Percentiles rank a stretch among this genome's conserved stretches.
Conservation (phyloP, 805 yeast species). For the Candida morakotiae region DNA sequence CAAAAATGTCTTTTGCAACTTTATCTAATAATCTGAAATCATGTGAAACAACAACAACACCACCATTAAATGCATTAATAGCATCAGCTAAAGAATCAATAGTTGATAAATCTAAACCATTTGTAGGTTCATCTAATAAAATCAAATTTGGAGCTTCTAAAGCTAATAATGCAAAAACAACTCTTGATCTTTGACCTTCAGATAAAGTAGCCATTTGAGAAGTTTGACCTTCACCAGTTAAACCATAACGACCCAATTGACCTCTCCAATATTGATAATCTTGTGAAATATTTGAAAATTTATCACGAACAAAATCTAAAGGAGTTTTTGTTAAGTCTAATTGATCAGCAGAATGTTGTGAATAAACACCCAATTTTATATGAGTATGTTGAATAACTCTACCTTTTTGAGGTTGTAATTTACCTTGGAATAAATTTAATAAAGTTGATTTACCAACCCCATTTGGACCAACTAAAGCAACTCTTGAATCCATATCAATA, state of each 20-base stretch:
- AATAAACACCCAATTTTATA: slow-evolving; percentile 96
- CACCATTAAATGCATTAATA: slow-evolving; percentile 91
- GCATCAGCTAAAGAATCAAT: slow-evolving; percentile 98
- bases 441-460: slow-evolving; percentile 98
- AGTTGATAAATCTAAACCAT: slow-evolving; percentile 97
- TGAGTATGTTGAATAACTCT: slow-evolving; percentile 97
- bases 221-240: slow-evolving; percentile 98
- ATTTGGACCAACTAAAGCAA: slow-evolving; percentile 96
- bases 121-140: slow-evolving; percentile 97
- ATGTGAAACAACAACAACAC: slow-evolving; percentile 97
- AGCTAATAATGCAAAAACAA: slow-evolving; percentile 94
- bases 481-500: slow-evolving; percentile 98
- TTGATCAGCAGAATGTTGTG: slow-evolving; percentile 98
- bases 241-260: slow-evolving; percentile 96
- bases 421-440: slow-evolving; percentile 95
- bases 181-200: slow-evolving; percentile 99
- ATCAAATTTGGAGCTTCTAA: slow-evolving; percentile 92
- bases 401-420: slow-evolving; percentile 82
- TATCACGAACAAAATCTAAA: slow-evolving; percentile 94
- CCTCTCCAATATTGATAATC: slow-evolving; percentile 99
- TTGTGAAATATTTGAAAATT: slow-evolving; percentile 84
- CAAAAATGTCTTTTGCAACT: slow-evolving; percentile 95
- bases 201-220: slow-evolving; percentile 97
- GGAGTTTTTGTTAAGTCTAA: slow-evolving; percentile 94
- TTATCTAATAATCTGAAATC: slow-evolving; percentile 97